Evolutionary conservation across 176 grass and related monocot genomes (phyloP).

Genomic region (Elaeis guineensis): DNA sequence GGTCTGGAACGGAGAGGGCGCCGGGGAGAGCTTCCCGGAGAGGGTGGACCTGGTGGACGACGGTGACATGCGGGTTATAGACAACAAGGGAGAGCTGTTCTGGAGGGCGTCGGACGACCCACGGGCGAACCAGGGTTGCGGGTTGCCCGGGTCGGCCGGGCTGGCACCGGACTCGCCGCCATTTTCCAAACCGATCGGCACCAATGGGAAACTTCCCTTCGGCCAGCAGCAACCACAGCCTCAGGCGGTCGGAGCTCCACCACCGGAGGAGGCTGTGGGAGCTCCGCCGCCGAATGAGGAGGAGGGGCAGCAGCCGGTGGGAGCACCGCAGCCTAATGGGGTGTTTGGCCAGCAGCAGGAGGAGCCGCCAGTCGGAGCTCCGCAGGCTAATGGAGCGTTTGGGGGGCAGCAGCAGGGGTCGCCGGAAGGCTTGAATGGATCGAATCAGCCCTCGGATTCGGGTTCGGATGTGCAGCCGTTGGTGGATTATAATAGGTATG

Average conservation of each 20-base stretch:
- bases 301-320: too few species aligned
- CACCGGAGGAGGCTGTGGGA: too few species aligned
- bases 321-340: too few species aligned
- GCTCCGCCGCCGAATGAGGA: too few species aligned
- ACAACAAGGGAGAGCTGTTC: conserved; percentile 73
- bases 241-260: not conserved
- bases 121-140: conserved; percentile 51
- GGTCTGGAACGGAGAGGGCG: conserved; percentile 47
- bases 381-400: too few species aligned
- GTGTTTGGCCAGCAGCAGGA: too few species aligned
- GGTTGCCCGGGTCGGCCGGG: conserved; percentile 50
- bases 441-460: conserved; percentile 31
- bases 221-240: conserved; percentile 14
- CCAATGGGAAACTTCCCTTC: conserved; percentile 41
- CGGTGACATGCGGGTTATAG: conserved; percentile 81
- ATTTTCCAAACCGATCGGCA: conserved; percentile 58
- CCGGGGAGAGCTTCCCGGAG: conserved; percentile 47
- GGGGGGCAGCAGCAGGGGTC: too few species aligned
- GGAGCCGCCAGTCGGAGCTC: too few species aligned
- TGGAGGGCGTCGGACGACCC: conserved; percentile 72
- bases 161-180: conserved; percentile 40
- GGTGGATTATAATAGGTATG: conserved; percentile 74
- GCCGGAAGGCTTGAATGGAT: not conserved
- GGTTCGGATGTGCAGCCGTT: conserved; percentile 44
- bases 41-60: conserved; percentile 77